phyloP scores from a whole-genome alignment of 495 filamentous ascomycete genomes.

The Annulohypoxylon maeteangense region DNA sequence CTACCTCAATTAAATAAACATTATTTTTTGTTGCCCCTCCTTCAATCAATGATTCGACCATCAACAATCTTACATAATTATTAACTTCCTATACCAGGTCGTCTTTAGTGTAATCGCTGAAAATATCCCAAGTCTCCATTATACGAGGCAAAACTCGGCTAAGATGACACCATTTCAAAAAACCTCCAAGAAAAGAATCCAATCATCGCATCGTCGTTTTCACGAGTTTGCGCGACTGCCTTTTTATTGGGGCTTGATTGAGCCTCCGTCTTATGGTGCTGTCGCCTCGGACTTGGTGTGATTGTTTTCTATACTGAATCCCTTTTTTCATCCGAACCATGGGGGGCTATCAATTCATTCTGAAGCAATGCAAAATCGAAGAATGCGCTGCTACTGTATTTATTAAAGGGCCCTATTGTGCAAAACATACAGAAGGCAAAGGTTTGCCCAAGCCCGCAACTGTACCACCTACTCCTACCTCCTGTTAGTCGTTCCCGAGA shows the following conservation, averaged over 20 bases:
- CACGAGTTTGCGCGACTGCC: slow-evolving; percentile 11
- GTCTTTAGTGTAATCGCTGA: slow-evolving; percentile 22
- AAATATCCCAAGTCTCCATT: slow-evolving; percentile 21
- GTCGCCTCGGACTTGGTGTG: background rate
- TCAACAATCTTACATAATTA: background rate
- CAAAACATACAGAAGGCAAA: slow-evolving; percentile 8
- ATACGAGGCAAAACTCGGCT: slow-evolving; percentile 26
- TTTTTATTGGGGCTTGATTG: slow-evolving; percentile 21
- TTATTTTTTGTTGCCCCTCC: background rate
- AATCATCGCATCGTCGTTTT: slow-evolving; percentile 22
- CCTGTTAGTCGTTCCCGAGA: background rate
- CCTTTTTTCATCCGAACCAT: slow-evolving; percentile 1
- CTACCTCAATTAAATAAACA: background rate
- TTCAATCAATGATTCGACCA: background rate
- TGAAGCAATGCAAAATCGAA: slow-evolving; percentile 31
- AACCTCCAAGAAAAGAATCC: slow-evolving; percentile 21
- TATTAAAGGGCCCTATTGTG: slow-evolving; percentile 28
- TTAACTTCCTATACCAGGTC: slow-evolving; percentile 19
- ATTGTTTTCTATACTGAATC: background rate
- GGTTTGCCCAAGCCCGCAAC: background rate
- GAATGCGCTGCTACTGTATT: slow-evolving; percentile 33
- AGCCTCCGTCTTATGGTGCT: slow-evolving; percentile 20
- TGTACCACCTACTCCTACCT: background rate
- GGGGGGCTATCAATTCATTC: slow-evolving; percentile 18
- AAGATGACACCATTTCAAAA: slow-evolving; percentile 38